Evolutionary conservation across 2,329 filamentous ascomycete genomes (phyloP).

Genomic region (Fusarium sp.): DNA sequence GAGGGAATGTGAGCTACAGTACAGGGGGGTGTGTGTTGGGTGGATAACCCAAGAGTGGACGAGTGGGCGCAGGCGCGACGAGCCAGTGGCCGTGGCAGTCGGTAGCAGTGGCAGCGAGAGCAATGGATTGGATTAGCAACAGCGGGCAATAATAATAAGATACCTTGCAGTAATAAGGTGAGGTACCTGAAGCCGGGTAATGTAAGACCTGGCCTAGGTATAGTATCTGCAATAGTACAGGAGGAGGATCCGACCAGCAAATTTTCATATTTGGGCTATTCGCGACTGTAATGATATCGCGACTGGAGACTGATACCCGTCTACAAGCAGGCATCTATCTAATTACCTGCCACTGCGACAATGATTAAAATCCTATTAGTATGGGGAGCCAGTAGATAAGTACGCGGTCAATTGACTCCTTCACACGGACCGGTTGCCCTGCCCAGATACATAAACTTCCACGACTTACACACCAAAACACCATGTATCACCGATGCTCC

Average conservation of each 20-base stretch:
- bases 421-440: conserved; percentile 2
- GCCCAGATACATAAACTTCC: conserved; percentile 6
- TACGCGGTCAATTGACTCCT: conserved; percentile 4
- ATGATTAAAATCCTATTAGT: too few species aligned
- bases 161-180: conserved; percentile 4
- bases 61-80: conserved; percentile 35
- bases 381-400: not conserved
- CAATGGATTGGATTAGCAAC: not conserved
- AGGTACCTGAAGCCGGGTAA: not conserved
- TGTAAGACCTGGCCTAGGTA: too few species aligned
- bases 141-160: not conserved
- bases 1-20: conserved; percentile 49
- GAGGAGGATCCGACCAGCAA: too few species aligned
- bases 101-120: conserved; percentile 8
- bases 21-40: conserved; percentile 44
- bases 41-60: conserved; percentile 33
- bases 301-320: too few species aligned
- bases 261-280: too few species aligned
- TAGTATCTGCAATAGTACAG: too few species aligned
- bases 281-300: too few species aligned
- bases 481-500: conserved; percentile 7
- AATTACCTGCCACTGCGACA: too few species aligned
- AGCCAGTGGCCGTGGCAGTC: conserved; percentile 28
- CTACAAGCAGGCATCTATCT: too few species aligned
- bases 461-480: conserved; percentile 1